Evolutionary conservation across 2,329 filamentous ascomycete species (phyloP).

Genomic region (Sarocladium brachiariae): DNA sequence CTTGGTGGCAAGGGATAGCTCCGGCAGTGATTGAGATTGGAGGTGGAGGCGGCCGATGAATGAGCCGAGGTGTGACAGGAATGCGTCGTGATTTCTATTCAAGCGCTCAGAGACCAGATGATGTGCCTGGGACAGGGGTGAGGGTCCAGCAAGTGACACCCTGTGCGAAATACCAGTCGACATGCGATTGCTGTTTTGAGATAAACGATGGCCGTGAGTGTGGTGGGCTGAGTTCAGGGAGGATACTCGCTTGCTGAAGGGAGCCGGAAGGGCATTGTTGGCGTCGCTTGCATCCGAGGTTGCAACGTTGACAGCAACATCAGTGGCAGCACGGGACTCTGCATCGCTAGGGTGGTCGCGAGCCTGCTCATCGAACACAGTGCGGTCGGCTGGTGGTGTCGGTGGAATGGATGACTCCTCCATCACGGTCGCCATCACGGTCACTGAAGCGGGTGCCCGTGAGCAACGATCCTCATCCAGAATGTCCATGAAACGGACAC

Average conservation of each 20-base stretch:
- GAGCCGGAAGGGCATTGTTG: neutral
- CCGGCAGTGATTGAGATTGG: constrained; percentile 82
- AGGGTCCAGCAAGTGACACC: constrained; percentile 66
- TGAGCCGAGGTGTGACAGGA: constrained; percentile 83
- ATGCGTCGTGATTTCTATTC: constrained; percentile 73
- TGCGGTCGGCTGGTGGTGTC: constrained; percentile 56
- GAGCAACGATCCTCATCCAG: constrained; percentile 59
- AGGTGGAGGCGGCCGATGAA: constrained; percentile 87
- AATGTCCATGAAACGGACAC: constrained; percentile 82
- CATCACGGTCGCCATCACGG: constrained; percentile 52
- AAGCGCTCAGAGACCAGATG: constrained; percentile 80
- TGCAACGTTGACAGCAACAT: constrained; percentile 25
- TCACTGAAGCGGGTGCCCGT: constrained; percentile 45
- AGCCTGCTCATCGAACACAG: constrained; percentile 37
- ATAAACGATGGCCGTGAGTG: constrained; percentile 24
- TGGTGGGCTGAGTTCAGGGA: constrained; percentile 30
- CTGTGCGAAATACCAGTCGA: constrained; percentile 61
- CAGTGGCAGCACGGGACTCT: constrained; percentile 30
- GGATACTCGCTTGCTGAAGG: constrained; percentile 38
- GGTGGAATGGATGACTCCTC: constrained; percentile 54
- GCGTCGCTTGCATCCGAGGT: constrained; percentile 30
- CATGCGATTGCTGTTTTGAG: constrained; percentile 33
- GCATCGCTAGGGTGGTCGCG: constrained; percentile 27
- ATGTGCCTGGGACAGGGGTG: constrained; percentile 54
- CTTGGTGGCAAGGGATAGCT: constrained; percentile 74